These are phyloP conservation scores for Penicillium ucsense DNA, from an alignment of 495 filamentous ascomycete species.

Conservation along the genomic window DNA sequence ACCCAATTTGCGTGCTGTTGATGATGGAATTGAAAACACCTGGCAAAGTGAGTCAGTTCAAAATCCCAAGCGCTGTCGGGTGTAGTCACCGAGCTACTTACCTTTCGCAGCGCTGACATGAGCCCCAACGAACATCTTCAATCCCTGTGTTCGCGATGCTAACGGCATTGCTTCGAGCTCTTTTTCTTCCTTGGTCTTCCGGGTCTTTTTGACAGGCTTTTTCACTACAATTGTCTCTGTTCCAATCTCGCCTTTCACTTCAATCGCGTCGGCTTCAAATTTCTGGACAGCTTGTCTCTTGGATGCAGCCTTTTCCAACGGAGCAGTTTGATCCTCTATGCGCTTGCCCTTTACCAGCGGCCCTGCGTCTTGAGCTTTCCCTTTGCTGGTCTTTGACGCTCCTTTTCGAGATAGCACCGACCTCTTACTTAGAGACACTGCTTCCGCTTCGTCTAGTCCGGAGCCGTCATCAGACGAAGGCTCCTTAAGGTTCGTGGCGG, in stretches of 20 bases:
- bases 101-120: conserved; percentile 87
- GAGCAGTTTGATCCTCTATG: too few species aligned
- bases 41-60: conserved; percentile 14
- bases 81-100: conserved; percentile 12
- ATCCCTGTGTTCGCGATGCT: conserved; percentile 52
- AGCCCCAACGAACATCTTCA: conserved; percentile 82
- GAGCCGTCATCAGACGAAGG: conserved; percentile 9
- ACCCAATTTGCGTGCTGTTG: conserved; percentile 71
- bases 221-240: neutral
- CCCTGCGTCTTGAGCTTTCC: too few species aligned
- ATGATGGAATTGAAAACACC: conserved; percentile 82
- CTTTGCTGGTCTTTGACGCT: too few species aligned
- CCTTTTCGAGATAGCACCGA: too few species aligned
- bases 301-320: neutral
- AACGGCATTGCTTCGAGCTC: conserved; percentile 50
- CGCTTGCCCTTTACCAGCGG: too few species aligned
- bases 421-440: neutral
- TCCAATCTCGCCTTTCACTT: neutral
- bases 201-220: conserved; percentile 11
- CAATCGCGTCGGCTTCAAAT: neutral
- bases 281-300: neutral
- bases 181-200: conserved; percentile 35
- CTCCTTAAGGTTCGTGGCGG: conserved; percentile 12
- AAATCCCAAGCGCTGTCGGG: neutral
- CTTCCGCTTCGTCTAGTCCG: conserved; percentile 3